Base-by-base conservation (phyloP, 140 eudicot species). In the Cichorium intybus region DNA sequence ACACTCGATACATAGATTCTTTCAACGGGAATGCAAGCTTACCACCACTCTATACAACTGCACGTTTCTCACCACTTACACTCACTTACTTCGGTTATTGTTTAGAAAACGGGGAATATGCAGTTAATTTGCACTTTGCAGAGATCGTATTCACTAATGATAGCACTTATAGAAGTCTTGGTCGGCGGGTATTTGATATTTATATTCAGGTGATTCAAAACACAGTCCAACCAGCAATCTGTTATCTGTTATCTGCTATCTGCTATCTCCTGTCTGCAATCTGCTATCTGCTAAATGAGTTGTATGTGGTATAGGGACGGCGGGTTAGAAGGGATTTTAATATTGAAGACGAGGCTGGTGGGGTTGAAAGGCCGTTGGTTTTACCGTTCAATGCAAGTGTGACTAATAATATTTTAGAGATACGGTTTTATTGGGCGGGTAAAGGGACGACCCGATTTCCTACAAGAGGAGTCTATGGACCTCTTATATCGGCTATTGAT, bases 381-480 rank as follows among this genome's bases (percentile, higher is more conserved):
- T 33, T 53, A 46, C 51, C 37, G n/a, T 86, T 63, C 24, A 82
- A 74, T 80, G 81, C 65, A 20, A 79, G 73, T 1, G 85, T 87
- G 56, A 62, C 73, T 5, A 78, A 84, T 69, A 75, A 68, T 35
- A 72, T 72, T 12, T 74, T 87, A 63, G 93, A 87, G 75, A 82
- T 87, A 62, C 78, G 93, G 34, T 79, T 87, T 70, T 67, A 84
- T 21, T 87, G 96, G 96, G 84, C 82, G 33, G 80, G 96, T 53
- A 84, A 74, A 80, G 96, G 93, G 74, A 87, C 96, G 39, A 79
- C 95, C 6, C 82, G 95, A n/a, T 66, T 88, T 67, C 96, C 89
- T 16, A 69, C 10, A 46, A 86, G 88, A 75, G 95, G 97, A 62
- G 79, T 72, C 39, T 89, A 89, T 75, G 97, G 92, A 48, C 83